Evolutionary conservation across 345 rosid genomes (phyloP), one percentile per base, ranked within the genome.

Genomic region (Eucalyptus regnans): DNA sequence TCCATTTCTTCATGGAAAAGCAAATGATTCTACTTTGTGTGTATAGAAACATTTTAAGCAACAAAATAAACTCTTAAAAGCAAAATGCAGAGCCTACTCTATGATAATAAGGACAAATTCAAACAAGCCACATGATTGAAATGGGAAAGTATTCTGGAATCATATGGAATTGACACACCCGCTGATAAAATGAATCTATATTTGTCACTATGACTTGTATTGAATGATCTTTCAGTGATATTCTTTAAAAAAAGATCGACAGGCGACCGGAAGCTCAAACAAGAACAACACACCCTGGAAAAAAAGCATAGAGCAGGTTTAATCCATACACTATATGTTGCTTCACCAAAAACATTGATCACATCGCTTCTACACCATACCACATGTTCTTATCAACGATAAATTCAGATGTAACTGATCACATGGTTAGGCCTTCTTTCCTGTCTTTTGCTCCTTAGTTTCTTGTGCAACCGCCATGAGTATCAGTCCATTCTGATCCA

Each of bases 401-500:
- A 60, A 12, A 6, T 60, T 60, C 66, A 27, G 14, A 27, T 60
- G 68, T 2, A 27, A 1, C 31, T 27, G 1, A 60, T 60, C 27
- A 27, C 68, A 60, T 60, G 68, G 68, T 27, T 60, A 27, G 68
- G 16, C 66, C 66, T 60, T 60, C 66, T 27, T 60, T 27, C 68
- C 3, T 27, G 68, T 2, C 31, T 27, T 60, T 60, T 58, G 64
- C 64, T 41, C 17, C 43, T 79, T 66, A 91, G 3, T 49, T 27
- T 80, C 88, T 88, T 4, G 29, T 31, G 88, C 94, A 91, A 76
- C 92, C 91, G 15, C 88, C 86, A 33, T 94, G 94, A 49, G 6
- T 29, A 10, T 2, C 3, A 81, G n/a, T 56, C 93, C 93, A 92
- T 48, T 79, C 48, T 71, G n/a, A 56, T 85, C 85, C 94, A 49